phyloP scores from a whole-genome alignment of 768 basidiomycete species.

The Russula sp. region DNA sequence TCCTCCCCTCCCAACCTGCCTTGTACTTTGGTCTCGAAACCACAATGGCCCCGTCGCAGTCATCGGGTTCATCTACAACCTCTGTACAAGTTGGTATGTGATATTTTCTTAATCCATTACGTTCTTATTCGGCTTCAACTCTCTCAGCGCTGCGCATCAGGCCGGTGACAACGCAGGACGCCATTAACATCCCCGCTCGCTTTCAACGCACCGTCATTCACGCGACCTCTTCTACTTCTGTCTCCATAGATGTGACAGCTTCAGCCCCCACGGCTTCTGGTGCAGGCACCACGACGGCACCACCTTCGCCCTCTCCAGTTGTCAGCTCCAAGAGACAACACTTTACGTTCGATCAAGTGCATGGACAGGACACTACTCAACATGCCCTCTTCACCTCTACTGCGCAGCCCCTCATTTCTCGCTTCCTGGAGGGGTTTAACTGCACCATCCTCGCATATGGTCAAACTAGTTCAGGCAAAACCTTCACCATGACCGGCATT shows the following conservation, averaged over 20 bases:
- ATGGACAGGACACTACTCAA: slow-evolving; percentile 80
- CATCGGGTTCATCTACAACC: slow-evolving; percentile 57
- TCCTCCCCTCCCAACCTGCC: slow-evolving; percentile 13
- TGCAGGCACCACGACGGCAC: slow-evolving; percentile 39
- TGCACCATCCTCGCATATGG: slow-evolving; percentile 98
- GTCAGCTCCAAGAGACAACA: slow-evolving; percentile 58
- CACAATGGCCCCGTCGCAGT: slow-evolving; percentile 71
- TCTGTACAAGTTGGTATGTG: slow-evolving; percentile 91
- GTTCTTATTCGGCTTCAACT: slow-evolving; percentile 23
- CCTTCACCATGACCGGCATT: slow-evolving; percentile 95
- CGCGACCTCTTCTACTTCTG: slow-evolving; percentile 62
- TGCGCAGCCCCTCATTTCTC: slow-evolving; percentile 75
- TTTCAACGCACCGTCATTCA: slow-evolving; percentile 90
- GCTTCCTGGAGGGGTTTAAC: slow-evolving; percentile 92
- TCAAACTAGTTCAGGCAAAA: slow-evolving; percentile 95
- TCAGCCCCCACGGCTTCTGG: slow-evolving; percentile 46
- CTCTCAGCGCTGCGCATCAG: slow-evolving; percentile 79
- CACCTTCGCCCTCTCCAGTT: slow-evolving; percentile 38
- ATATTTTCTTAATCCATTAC: neutral
- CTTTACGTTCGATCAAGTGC: slow-evolving; percentile 94
- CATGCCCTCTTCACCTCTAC: slow-evolving; percentile 81
- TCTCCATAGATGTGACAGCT: slow-evolving; percentile 73
- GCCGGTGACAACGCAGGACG: slow-evolving; percentile 79
- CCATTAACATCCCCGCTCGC: slow-evolving; percentile 81
- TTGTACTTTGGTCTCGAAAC: slow-evolving; percentile 10